A percentile compares a stretch with the other conserved stretches of the same genome.
Conservation (phyloP, 1,284 basidiomycete genomes). For the Cryptococcus amylolentus region DNA sequence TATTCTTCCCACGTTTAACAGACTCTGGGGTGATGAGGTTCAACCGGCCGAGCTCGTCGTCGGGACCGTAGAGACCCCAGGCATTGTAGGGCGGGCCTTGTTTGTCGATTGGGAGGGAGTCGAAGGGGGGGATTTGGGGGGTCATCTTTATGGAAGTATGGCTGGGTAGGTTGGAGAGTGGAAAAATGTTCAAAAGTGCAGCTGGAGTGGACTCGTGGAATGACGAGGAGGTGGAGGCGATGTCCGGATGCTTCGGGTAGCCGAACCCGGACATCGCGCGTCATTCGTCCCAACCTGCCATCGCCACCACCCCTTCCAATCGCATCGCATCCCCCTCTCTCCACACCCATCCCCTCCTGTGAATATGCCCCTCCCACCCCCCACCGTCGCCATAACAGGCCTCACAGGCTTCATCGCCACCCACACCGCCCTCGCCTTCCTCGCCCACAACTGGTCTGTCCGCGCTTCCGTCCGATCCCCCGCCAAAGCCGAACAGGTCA, state of each 20-base stretch:
- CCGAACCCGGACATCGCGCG: no score
- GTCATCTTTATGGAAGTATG: background rate
- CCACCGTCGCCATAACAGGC: slow-evolving; percentile 32
- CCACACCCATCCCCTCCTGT: background rate
- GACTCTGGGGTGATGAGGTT: slow-evolving; percentile 32
- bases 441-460: slow-evolving; percentile 33
- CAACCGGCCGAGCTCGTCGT: slow-evolving; percentile 33
- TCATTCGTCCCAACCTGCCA: no score
- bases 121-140: slow-evolving; percentile 4
- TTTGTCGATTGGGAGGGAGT: slow-evolving; percentile 9
- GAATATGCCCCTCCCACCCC: background rate
- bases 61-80: slow-evolving; percentile 31
- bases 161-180: background rate
- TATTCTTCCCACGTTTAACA: slow-evolving; percentile 24
- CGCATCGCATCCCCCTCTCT: background rate
- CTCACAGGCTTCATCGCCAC: slow-evolving; percentile 33
- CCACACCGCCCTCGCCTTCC: slow-evolving; percentile 30
- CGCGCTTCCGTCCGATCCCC: slow-evolving; percentile 47
- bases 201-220: no score
- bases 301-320: no score
- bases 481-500: slow-evolving; percentile 38
- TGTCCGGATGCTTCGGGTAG: no score
- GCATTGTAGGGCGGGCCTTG: slow-evolving; percentile 34
- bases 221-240: no score
- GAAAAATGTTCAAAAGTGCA: background rate